phyloP scores from a whole-genome alignment of 2,329 filamentous ascomycete species.

The Elsinoe arachidis region DNA sequence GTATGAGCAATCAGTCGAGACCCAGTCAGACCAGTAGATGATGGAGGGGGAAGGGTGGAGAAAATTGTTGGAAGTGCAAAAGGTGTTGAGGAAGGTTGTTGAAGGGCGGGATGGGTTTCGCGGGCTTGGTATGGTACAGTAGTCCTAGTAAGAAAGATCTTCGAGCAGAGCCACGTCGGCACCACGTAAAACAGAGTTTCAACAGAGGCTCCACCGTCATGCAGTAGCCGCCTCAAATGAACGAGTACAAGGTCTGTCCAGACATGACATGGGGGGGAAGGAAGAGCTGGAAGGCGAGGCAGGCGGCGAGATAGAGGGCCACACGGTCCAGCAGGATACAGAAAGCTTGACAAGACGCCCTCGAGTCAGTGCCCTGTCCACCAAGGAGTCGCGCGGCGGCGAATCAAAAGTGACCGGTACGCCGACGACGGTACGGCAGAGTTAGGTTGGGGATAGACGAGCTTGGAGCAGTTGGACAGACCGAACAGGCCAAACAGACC shows the following conservation, averaged over 20 bases:
- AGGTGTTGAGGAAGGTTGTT: conserved; percentile 13
- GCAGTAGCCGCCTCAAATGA: conserved; percentile 10
- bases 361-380: conserved; percentile 7
- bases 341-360: conserved; percentile 3
- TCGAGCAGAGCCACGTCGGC: conserved; percentile 3
- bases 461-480: conserved; percentile 1
- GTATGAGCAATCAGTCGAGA: conserved; percentile 9
- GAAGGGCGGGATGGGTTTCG: conserved; percentile 8
- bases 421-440: conserved; percentile 9
- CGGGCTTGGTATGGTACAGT: neutral
- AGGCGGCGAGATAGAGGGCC: conserved; percentile 9
- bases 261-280: neutral
- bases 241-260: conserved; percentile 8
- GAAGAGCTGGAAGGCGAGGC: neutral
- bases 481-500: neutral
- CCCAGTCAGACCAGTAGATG: neutral
- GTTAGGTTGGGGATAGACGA: conserved; percentile 11
- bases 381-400: neutral
- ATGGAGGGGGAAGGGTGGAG: conserved; percentile 5
- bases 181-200: conserved; percentile 1
- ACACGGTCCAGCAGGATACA: conserved; percentile 5
- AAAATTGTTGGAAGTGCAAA: neutral
- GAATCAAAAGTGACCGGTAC: conserved; percentile 6
- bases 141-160: neutral
- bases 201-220: conserved; percentile 10